phyloP scores from a whole-genome alignment of 2,329 filamentous ascomycete species.

The Talaromyces sp. region DNA sequence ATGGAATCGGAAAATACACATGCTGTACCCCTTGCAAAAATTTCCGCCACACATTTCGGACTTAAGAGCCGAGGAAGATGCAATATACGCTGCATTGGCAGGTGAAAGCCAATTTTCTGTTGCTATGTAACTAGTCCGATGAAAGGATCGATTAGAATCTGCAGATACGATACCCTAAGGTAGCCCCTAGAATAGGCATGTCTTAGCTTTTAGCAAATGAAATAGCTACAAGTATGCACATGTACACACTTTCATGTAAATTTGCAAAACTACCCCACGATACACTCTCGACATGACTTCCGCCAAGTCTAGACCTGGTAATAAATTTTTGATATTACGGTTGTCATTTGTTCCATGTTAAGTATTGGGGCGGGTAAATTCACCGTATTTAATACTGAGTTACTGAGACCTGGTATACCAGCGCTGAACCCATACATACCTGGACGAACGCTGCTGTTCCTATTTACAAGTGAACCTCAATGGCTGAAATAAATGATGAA shows the following conservation, averaged over 20 bases:
- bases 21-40: background rate
- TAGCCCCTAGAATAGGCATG: background rate
- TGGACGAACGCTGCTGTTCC: background rate
- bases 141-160: background rate
- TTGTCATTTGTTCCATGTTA: background rate
- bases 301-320: background rate
- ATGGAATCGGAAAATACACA: background rate
- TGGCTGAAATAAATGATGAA: background rate
- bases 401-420: too few species aligned
- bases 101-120: background rate
- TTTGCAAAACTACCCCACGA: too few species aligned
- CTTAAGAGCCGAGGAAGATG: background rate
- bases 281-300: background rate
- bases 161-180: background rate
- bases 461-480: background rate
- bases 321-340: background rate
- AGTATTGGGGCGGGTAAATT: background rate
- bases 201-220: background rate
- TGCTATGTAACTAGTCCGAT: background rate
- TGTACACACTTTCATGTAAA: too few species aligned
- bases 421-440: background rate
- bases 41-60: background rate
- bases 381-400: background rate
- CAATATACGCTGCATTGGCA: background rate
- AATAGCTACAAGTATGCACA: background rate